Evolutionary conservation across 2,329 filamentous ascomycete genomes (phyloP).

Genomic region (Penicillium sp.): DNA sequence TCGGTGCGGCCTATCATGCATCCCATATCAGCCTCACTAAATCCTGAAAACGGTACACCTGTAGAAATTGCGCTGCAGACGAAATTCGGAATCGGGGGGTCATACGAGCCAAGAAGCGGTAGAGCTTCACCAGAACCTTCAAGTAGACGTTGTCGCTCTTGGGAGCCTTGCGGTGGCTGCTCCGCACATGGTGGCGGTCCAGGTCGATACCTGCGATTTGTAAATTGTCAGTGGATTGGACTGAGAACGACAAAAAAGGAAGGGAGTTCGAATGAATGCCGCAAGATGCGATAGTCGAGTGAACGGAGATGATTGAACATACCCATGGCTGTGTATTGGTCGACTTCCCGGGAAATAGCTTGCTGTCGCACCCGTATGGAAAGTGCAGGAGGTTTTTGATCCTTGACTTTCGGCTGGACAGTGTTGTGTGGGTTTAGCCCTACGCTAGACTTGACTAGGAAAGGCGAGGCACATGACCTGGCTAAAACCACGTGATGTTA

Average conservation of each 20-base stretch:
- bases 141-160: slow-evolving; percentile 99
- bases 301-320: slow-evolving; percentile 23
- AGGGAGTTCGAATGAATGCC: not conserved
- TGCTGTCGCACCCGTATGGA: slow-evolving; percentile 41
- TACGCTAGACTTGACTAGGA: slow-evolving; percentile 38
- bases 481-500: not conserved
- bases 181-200: slow-evolving; percentile 62
- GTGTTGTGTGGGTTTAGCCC: slow-evolving; percentile 47
- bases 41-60: slow-evolving; percentile 5
- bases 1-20: slow-evolving; percentile 77
- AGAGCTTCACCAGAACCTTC: slow-evolving; percentile 96
- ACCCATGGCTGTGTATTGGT: slow-evolving; percentile 47
- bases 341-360: slow-evolving; percentile 41
- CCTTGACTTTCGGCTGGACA: slow-evolving; percentile 40
- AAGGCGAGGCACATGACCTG: slow-evolving; percentile 11
- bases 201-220: slow-evolving; percentile 52
- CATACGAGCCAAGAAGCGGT: slow-evolving; percentile 91
- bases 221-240: slow-evolving; percentile 14
- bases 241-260: not conserved
- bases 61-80: slow-evolving; percentile 8
- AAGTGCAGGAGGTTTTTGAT: slow-evolving; percentile 40
- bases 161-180: slow-evolving; percentile 82
- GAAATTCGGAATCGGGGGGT: slow-evolving; percentile 13
- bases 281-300: not conserved
- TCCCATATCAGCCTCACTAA: slow-evolving; percentile 18